A percentile compares a stretch with the other conserved stretches of the same genome.
These are phyloP conservation scores for Acrocalymma vagum DNA, from an alignment of 2,329 filamentous ascomycete species.

Conservation along the genomic window DNA sequence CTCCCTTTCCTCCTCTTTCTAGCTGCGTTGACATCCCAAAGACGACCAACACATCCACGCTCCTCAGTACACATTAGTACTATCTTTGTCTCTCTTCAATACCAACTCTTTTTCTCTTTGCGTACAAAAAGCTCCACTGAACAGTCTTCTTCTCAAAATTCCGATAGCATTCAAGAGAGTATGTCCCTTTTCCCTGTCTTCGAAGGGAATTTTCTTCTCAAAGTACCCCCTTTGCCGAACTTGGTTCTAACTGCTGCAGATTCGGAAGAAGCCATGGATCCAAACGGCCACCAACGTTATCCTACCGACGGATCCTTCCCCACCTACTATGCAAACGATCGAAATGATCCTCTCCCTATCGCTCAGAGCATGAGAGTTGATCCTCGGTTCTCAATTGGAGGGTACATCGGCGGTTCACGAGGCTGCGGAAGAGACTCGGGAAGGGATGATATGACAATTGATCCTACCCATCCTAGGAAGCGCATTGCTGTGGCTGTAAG, in stretches of 20 bases:
- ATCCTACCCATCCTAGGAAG: slow-evolving; percentile 52
- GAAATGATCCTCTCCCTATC: slow-evolving; percentile 26
- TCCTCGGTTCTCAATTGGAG: slow-evolving; percentile 32
- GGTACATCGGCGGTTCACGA: slow-evolving; percentile 25
- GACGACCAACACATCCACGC: too few species aligned
- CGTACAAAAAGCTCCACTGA: too few species aligned
- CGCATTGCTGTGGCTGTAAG: slow-evolving; percentile 58
- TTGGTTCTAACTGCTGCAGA: neutral
- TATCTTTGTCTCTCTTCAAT: too few species aligned
- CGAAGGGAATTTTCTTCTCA: too few species aligned
- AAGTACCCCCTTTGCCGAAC: too few species aligned
- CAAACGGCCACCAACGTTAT: slow-evolving; percentile 23
- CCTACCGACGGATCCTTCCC: slow-evolving; percentile 17
- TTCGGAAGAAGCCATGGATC: slow-evolving; percentile 4
- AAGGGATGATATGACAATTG: slow-evolving; percentile 36
- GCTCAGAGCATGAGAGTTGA: slow-evolving; percentile 30
- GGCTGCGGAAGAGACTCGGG: slow-evolving; percentile 10
- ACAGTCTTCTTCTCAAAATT: too few species aligned
- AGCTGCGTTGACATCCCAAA: too few species aligned
- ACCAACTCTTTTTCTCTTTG: too few species aligned
- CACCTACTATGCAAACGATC: slow-evolving; percentile 34
- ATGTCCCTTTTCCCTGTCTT: too few species aligned
- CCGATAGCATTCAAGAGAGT: too few species aligned
- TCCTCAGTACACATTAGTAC: too few species aligned
- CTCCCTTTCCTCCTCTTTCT: too few species aligned